Evolutionary conservation across 1,284 basidiomycete genomes (phyloP).

Genomic region (Cutaneotrichosporon cavernicola): DNA sequence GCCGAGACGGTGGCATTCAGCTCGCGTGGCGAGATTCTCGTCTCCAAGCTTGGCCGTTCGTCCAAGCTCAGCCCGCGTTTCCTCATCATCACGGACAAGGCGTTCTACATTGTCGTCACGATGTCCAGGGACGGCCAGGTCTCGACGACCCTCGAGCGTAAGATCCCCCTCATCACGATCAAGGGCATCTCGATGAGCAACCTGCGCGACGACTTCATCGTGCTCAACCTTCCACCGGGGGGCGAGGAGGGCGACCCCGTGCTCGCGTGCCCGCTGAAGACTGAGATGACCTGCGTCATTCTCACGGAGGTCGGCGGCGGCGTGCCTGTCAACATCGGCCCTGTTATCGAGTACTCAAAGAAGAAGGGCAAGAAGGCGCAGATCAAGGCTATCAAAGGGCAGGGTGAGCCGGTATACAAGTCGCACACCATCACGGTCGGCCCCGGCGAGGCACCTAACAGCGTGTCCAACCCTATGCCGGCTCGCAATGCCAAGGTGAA

Average conservation of each 20-base stretch:
- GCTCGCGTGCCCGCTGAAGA: conserved; percentile 91
- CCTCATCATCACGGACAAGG: conserved; percentile 84
- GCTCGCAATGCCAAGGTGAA: conserved; percentile 68
- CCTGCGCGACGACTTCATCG: conserved; percentile 93
- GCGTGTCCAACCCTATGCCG: conserved; percentile 77
- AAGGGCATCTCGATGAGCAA: conserved; percentile 80
- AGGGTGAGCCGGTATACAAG: conserved; percentile 90
- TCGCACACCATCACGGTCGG: conserved; percentile 85
- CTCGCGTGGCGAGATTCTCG: conserved; percentile 76
- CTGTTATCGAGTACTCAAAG: conserved; percentile 86
- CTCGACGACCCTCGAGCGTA: conserved; percentile 74
- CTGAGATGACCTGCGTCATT: conserved; percentile 82
- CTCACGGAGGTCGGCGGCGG: conserved; percentile 76
- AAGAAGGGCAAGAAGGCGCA: conserved; percentile 94
- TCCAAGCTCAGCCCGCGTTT: conserved; percentile 91
- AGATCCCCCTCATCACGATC: conserved; percentile 84
- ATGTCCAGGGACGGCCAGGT: conserved; percentile 66
- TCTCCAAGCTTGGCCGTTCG: conserved; percentile 82
- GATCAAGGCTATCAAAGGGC: conserved; percentile 88
- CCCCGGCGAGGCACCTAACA: conserved; percentile 80
- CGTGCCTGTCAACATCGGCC: conserved; percentile 70
- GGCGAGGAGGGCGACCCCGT: conserved; percentile 92
- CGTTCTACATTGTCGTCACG: conserved; percentile 77
- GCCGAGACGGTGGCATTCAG: conserved; percentile 83
- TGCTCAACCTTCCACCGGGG: conserved; percentile 66